phyloP scores from a whole-genome alignment of 2,329 filamentous ascomycete species.

The Penicillium sp. region DNA sequence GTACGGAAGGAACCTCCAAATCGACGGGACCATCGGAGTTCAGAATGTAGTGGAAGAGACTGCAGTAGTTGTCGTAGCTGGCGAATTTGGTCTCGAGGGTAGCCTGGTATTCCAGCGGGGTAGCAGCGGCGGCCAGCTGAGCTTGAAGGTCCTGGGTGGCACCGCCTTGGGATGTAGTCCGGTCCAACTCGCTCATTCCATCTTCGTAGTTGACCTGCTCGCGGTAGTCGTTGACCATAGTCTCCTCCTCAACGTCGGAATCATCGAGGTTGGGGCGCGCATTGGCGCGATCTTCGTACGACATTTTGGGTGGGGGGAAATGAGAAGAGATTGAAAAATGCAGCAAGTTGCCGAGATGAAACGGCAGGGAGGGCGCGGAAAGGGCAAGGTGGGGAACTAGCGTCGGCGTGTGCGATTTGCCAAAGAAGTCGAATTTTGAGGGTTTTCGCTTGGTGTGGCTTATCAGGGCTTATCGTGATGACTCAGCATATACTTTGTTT shows the following conservation, averaged over 20 bases:
- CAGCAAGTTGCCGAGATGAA: constrained; percentile 18
- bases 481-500: constrained; percentile 30
- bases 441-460: constrained; percentile 49
- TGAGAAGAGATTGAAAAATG: constrained; percentile 9
- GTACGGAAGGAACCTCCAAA: constrained; percentile 91
- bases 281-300: constrained; percentile 47
- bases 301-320: constrained; percentile 40
- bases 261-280: constrained; percentile 62
- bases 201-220: constrained; percentile 96
- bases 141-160: constrained; percentile 89
- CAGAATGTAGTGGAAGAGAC: constrained; percentile 97
- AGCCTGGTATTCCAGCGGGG: constrained; percentile 93
- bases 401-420: constrained; percentile 42
- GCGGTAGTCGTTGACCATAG: constrained; percentile 90
- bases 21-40: constrained; percentile 99
- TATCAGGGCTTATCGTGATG: constrained; percentile 44
- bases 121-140: constrained; percentile 85
- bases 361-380: constrained; percentile 21
- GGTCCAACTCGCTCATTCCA: constrained; percentile 78
- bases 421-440: constrained; percentile 47
- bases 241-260: constrained; percentile 95
- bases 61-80: constrained; percentile 99
- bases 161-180: constrained; percentile 68
- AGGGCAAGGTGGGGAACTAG: constrained; percentile 27
- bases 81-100: constrained; percentile 96